Evolutionary conservation across 148 eudicot species (phyloP).

Genomic region (Rheum nobile): DNA sequence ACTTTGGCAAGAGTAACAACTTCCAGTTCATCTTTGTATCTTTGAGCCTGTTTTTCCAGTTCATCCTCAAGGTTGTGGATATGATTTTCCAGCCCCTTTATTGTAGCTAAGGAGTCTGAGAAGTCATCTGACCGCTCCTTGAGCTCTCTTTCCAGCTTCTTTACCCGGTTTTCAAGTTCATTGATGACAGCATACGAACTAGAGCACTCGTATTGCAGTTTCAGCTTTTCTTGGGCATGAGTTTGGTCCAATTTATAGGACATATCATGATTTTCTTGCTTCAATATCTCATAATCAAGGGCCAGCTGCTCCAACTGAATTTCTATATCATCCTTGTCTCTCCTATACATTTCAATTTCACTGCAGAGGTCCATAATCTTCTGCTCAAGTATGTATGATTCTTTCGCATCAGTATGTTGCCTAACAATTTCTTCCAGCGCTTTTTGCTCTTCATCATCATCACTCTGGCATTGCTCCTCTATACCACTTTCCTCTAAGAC

Average conservation of each 20-base stretch:
- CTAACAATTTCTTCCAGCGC: slow-evolving; percentile 73
- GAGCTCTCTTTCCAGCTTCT: slow-evolving; percentile 29
- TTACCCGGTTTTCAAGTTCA: slow-evolving; percentile 21
- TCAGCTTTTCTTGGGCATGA: slow-evolving; percentile 72
- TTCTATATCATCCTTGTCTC: slow-evolving; percentile 87
- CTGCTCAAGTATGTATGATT: slow-evolving; percentile 51
- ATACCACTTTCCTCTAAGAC: slow-evolving; percentile 26
- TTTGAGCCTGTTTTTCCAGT: slow-evolving; percentile 19
- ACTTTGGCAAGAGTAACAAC: slow-evolving; percentile 11
- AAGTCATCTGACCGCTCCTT: slow-evolving; percentile 19
- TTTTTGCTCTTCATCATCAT: slow-evolving; percentile 65
- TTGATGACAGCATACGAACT: slow-evolving; percentile 30
- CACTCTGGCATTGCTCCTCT: slow-evolving; percentile 24
- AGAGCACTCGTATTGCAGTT: slow-evolving; percentile 73
- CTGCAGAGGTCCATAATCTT: slow-evolving; percentile 62
- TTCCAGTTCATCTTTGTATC: slow-evolving; percentile 13
- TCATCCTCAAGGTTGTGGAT: slow-evolving; percentile 16
- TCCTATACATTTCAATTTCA: slow-evolving; percentile 66
- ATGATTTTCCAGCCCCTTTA: slow-evolving; percentile 23
- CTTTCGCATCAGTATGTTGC: slow-evolving; percentile 60
- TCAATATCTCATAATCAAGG: slow-evolving; percentile 84
- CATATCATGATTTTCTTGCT: slow-evolving; percentile 84
- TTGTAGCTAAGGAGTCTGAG: slow-evolving; percentile 17
- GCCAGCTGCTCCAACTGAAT: slow-evolving; percentile 96
- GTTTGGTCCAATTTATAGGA: slow-evolving; percentile 66